Base-by-base conservation (phyloP, 345 rosid species). In the Punica granatum region DNA sequence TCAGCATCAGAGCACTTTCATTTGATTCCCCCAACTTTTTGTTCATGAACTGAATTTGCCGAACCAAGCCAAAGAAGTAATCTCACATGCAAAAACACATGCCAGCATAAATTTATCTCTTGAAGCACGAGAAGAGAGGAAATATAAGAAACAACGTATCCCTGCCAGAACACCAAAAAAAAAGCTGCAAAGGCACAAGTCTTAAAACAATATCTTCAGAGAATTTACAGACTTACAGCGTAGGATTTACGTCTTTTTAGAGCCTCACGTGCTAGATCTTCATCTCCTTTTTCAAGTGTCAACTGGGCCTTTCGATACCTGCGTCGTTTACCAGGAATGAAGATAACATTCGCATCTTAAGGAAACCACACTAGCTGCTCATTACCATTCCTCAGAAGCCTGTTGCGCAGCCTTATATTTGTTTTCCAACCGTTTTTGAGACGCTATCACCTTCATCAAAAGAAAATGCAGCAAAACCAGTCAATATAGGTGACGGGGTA, bases 231-330 rank as follows among this genome's bases (percentile, higher is more conserved):
- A 65, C 92, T 83, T 79, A 89, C 96, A 33, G 88, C 81, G 83
- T 69, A 82, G 54, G 92, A 80, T 75, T 89, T 89, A 26, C 96
- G 90, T 71, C 96, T 82, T 80, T 89, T 89, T 34, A 89, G 88
- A 48, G 92, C 92, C 78, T 86, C 96, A 53, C 96, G 90, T 67
- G 96, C 96, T 64, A 89, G 92, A 82, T 85, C 92, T 78, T 89
- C 96, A 46, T 89, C 88, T 60, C 96, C 96, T 76, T 81, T 89
- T 51, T 82, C 79, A 67, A 89, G 92, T 74, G 96, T 92, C 60
- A 89, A 77, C 59, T 89, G 92, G 69, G 92, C 96, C 73, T 79
- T 86, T 6, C 87, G 88, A 64, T 89, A 89, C 96, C 96, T 89
- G 54, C 15, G 18, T 42, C 8, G 6, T 32, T 28, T 21, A 43